These are phyloP conservation scores for Flaveria linearis DNA, from an alignment of 129 eudicot genomes.

Conservation along the genomic window DNA sequence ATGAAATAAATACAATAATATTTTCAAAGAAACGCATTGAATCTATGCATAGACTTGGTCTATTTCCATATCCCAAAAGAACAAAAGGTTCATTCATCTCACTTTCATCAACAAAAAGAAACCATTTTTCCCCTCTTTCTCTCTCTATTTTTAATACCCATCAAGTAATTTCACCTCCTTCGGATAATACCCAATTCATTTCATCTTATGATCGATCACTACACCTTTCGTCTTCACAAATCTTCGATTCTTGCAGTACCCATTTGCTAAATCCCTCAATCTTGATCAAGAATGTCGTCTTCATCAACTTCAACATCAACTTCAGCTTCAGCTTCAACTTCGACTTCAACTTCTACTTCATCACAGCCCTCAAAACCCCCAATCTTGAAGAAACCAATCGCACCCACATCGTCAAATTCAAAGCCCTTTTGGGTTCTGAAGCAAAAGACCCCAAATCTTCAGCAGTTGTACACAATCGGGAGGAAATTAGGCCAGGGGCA, in stretches of 20 bases:
- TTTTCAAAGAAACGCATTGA: slow-evolving; percentile 23
- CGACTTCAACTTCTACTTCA: slow-evolving; percentile 24
- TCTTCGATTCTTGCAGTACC: slow-evolving; percentile 25
- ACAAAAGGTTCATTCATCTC: slow-evolving; percentile 32
- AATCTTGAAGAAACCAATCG: slow-evolving; percentile 44
- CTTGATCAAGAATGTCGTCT: slow-evolving; percentile 18
- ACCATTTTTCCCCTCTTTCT: not conserved
- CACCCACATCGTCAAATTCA: slow-evolving; percentile 31
- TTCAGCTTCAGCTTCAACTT: slow-evolving; percentile 30
- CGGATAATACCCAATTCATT: too few relatives aligned
- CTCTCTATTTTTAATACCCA: slow-evolving; percentile 17
- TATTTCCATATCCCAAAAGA: slow-evolving; percentile 20
- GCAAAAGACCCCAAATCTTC: slow-evolving; percentile 61
- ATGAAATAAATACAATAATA: too few relatives aligned
- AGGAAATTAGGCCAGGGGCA: slow-evolving; percentile 83
- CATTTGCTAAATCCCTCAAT: slow-evolving; percentile 32
- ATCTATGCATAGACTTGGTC: slow-evolving; percentile 39
- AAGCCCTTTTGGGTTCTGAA: slow-evolving; percentile 74
- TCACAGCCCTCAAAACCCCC: slow-evolving; percentile 43
- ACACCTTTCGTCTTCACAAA: slow-evolving; percentile 9
- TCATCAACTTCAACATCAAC: slow-evolving; percentile 27
- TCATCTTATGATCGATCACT: not conserved
- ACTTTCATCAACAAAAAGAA: slow-evolving; percentile 21
- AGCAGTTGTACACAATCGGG: slow-evolving; percentile 66
- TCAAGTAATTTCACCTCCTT: too few relatives aligned